phyloP scores from a whole-genome alignment of 345 rosid species.

The Turritis glabra region DNA sequence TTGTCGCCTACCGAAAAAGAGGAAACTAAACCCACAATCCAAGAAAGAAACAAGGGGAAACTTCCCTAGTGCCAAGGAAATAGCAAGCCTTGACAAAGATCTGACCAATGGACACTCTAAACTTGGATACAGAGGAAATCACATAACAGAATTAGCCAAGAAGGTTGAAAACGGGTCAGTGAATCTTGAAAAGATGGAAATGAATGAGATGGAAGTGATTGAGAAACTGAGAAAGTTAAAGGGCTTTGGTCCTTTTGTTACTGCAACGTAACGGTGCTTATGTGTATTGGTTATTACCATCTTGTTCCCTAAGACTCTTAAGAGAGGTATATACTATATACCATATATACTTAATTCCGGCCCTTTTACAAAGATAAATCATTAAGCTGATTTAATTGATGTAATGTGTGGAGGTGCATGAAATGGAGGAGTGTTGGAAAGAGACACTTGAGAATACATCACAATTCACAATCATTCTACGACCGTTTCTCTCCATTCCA shows the following conservation, averaged over 20 bases:
- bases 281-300: constrained; percentile 53
- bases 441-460: too few relatives aligned
- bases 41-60: constrained; percentile 14
- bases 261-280: constrained; percentile 46
- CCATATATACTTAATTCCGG: too few relatives aligned
- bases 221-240: constrained; percentile 12
- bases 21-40: background rate
- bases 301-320: constrained; percentile 45
- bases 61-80: constrained; percentile 50
- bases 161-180: constrained; percentile 30
- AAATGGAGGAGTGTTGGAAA: too few relatives aligned
- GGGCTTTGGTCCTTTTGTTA: constrained; percentile 48
- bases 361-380: too few relatives aligned
- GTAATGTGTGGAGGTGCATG: too few relatives aligned
- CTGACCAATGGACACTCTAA: constrained; percentile 33
- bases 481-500: too few relatives aligned
- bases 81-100: constrained; percentile 33
- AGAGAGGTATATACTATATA: constrained; percentile 43
- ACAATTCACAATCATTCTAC: too few relatives aligned
- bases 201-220: background rate
- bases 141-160: constrained; percentile 37
- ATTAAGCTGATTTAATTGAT: too few relatives aligned
- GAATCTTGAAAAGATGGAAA: constrained; percentile 29
- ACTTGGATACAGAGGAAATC: constrained; percentile 48
- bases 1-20: background rate